Evolutionary conservation across 1,139 yeast species (phyloP).

Genomic region (Blastobotrys indianensis): DNA sequence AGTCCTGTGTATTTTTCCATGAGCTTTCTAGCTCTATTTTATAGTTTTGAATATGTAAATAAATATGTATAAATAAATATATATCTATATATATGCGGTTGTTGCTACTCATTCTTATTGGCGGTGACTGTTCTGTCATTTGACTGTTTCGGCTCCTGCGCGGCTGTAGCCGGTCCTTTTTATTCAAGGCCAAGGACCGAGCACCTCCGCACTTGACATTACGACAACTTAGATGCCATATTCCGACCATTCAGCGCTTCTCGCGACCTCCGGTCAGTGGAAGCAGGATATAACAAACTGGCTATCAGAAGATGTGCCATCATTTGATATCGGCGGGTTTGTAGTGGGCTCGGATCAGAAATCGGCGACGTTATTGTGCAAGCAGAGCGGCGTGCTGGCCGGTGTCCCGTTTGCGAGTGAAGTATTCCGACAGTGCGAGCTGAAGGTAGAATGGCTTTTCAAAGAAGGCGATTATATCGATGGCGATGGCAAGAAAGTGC

Average conservation of each 20-base stretch:
- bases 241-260: slow-evolving; percentile 3
- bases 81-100: too few relatives aligned
- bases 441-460: slow-evolving; percentile 64
- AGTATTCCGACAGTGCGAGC: slow-evolving; percentile 69
- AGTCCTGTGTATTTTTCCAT: too few relatives aligned
- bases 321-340: slow-evolving; percentile 89
- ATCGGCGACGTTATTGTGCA: slow-evolving; percentile 74
- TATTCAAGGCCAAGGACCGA: background rate
- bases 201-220: background rate
- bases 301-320: slow-evolving; percentile 84
- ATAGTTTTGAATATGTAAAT: background rate
- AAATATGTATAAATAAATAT: background rate
- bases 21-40: too few relatives aligned
- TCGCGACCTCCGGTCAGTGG: slow-evolving; percentile 11
- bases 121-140: too few relatives aligned
- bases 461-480: slow-evolving; percentile 62
- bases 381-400: slow-evolving; percentile 72
- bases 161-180: too few relatives aligned
- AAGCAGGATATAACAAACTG: slow-evolving; percentile 55
- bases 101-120: too few relatives aligned
- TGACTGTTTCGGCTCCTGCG: too few relatives aligned
- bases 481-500: slow-evolving; percentile 43
- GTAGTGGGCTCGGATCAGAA: slow-evolving; percentile 79
- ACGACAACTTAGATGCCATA: background rate
- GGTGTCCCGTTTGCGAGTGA: slow-evolving; percentile 91